phyloP scores from a whole-genome alignment of 768 basidiomycete genomes.

The Lentinula boryana region DNA sequence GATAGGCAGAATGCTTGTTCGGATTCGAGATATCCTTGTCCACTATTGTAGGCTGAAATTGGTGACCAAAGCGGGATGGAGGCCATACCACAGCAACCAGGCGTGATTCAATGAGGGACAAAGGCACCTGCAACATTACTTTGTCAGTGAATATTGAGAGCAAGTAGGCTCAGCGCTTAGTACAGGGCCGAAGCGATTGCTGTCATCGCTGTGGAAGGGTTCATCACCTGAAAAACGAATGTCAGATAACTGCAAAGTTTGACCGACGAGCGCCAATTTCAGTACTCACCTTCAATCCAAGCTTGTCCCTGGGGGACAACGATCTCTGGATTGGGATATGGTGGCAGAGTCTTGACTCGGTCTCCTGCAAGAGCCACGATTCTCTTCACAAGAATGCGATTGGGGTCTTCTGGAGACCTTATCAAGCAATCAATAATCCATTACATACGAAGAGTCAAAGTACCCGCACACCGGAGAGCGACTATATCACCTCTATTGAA shows the following conservation, averaged over 20 bases:
- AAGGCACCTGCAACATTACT: constrained; percentile 28
- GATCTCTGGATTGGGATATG: constrained; percentile 51
- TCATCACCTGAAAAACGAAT: constrained; percentile 46
- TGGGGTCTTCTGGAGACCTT: constrained; percentile 57
- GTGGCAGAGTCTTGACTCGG: constrained; percentile 59
- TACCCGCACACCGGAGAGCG: constrained; percentile 41
- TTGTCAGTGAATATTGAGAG: not conserved
- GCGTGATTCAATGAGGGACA: constrained; percentile 45
- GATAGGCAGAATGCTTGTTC: constrained; percentile 16
- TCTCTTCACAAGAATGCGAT: constrained; percentile 55
- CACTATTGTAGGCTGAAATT: not conserved
- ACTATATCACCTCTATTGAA: constrained; percentile 60
- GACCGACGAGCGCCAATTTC: too few species aligned
- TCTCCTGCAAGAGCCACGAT: constrained; percentile 63
- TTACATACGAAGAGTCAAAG: not conserved
- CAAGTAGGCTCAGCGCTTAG: constrained; percentile 13
- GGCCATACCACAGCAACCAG: constrained; percentile 49
- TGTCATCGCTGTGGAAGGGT: constrained; percentile 61
- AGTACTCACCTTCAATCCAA: constrained; percentile 65
- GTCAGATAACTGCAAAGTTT: too few species aligned
- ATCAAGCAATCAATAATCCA: not conserved
- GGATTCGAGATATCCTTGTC: not conserved
- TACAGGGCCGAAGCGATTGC: constrained; percentile 69
- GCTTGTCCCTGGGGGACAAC: constrained; percentile 55
- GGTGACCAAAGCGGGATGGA: constrained; percentile 34